Percentiles rank a stretch among this genome's conserved stretches.
These are phyloP conservation scores for Carpinus fangiana DNA, from an alignment of 306 rosid genomes.

Conservation along the genomic window DNA sequence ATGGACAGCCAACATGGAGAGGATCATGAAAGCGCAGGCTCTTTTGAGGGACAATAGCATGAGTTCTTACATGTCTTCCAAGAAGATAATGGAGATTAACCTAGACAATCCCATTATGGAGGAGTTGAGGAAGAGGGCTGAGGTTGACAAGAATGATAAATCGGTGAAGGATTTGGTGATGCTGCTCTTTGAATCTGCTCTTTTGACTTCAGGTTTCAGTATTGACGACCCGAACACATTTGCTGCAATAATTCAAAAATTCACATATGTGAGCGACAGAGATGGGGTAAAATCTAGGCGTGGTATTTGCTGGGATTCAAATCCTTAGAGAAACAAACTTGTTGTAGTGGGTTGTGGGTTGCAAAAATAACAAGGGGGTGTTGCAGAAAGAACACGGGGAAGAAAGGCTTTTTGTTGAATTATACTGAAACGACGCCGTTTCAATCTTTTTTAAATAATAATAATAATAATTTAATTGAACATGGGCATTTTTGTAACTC, in stretches of 20 bases:
- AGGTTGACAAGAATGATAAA: conserved; percentile 29
- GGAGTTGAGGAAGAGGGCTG: conserved; percentile 30
- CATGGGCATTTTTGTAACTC: too few relatives aligned
- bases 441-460: too few relatives aligned
- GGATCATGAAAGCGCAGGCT: conserved; percentile 42
- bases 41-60: conserved; percentile 26
- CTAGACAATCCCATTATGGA: conserved; percentile 22
- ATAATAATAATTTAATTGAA: too few relatives aligned
- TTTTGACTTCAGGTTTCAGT: conserved; percentile 29
- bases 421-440: too few relatives aligned
- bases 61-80: conserved; percentile 37
- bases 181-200: conserved; percentile 28
- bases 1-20: conserved; percentile 43
- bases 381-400: too few relatives aligned
- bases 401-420: too few relatives aligned
- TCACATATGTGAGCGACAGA: too few relatives aligned
- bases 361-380: too few relatives aligned
- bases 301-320: too few relatives aligned
- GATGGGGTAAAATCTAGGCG: too few relatives aligned
- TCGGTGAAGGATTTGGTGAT: conserved; percentile 26
- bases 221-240: conserved; percentile 36
- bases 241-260: conserved; percentile 26
- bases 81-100: conserved; percentile 43
- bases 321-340: too few relatives aligned
- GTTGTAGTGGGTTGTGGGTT: too few relatives aligned